Evolutionary conservation across 2,329 filamentous ascomycete genomes (phyloP).

Genomic region (Verruconis gallopava): DNA sequence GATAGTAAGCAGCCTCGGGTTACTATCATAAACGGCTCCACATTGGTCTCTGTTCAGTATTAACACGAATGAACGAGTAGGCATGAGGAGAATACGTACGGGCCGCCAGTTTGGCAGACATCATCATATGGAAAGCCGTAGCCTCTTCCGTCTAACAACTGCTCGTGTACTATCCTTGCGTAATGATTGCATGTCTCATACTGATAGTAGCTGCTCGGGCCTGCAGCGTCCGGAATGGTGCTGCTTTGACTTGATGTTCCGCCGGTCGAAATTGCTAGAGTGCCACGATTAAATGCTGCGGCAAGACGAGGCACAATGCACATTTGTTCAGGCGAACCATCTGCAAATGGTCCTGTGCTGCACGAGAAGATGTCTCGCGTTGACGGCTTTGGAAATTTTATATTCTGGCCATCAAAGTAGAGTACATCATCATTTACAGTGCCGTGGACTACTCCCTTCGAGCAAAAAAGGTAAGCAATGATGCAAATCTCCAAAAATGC

Average conservation of each 20-base stretch:
- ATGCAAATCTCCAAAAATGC: too few relatives aligned
- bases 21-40: constrained; percentile 46
- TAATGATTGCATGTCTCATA: constrained; percentile 41
- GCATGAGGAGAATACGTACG: too few relatives aligned
- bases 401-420: constrained; percentile 31
- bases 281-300: constrained; percentile 64
- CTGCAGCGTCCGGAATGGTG: constrained; percentile 22
- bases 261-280: constrained; percentile 40
- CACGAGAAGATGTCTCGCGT: constrained; percentile 54
- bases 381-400: constrained; percentile 43
- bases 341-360: constrained; percentile 48
- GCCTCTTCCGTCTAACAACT: constrained; percentile 45
- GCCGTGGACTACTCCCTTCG: constrained; percentile 43
- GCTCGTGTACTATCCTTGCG: constrained; percentile 45
- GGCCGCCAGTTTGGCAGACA: constrained; percentile 40
- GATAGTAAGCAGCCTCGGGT: constrained; percentile 43
- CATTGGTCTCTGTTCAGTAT: constrained; percentile 39
- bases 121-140: constrained; percentile 60
- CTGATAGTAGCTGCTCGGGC: constrained; percentile 28
- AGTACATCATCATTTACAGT: constrained; percentile 32
- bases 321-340: constrained; percentile 30
- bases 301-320: constrained; percentile 59
- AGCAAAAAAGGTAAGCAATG: too few relatives aligned
- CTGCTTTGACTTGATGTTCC: constrained; percentile 14
- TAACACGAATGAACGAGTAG: background rate